Conservation (phyloP, 805 yeast species). For the Metschnikowia koreensis region DNA sequence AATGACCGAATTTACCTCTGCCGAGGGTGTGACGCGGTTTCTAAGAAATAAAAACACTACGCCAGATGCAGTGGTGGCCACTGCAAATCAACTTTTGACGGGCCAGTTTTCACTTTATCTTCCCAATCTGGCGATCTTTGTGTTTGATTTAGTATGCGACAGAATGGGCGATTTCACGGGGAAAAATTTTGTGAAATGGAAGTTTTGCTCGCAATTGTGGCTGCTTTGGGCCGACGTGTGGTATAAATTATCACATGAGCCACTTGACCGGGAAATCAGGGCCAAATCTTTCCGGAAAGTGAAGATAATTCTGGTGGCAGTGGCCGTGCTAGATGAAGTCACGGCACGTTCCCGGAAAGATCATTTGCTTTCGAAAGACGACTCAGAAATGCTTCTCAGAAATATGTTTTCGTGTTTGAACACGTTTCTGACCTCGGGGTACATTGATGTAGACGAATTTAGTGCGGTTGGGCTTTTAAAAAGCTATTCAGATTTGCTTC, state of each 20-base stretch:
- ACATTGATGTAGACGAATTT: slow-evolving; percentile 33
- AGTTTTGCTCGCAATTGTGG: slow-evolving; percentile 49
- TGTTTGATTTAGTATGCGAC: slow-evolving; percentile 59
- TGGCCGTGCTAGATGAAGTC: slow-evolving; percentile 13
- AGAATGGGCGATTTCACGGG: slow-evolving; percentile 52
- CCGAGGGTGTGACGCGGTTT: slow-evolving; percentile 54
- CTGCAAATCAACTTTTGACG: slow-evolving; percentile 32
- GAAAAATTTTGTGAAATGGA: slow-evolving; percentile 41
- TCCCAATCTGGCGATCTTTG: slow-evolving; percentile 54
- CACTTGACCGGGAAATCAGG: slow-evolving; percentile 27
- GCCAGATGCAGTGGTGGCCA: slow-evolving; percentile 40
- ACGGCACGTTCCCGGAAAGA: not conserved
- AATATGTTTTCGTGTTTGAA: slow-evolving; percentile 20
- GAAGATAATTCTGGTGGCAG: slow-evolving; percentile 20
- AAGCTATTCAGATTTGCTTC: slow-evolving; percentile 17
- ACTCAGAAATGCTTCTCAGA: not conserved
- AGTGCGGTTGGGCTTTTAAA: slow-evolving; percentile 26
- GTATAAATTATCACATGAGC: slow-evolving; percentile 26
- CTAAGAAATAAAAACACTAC: slow-evolving; percentile 53
- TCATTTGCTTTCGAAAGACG: not conserved
- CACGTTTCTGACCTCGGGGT: slow-evolving; percentile 24
- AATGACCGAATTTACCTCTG: slow-evolving; percentile 14
- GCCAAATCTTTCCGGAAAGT: slow-evolving; percentile 40
- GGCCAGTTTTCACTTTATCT: slow-evolving; percentile 39
- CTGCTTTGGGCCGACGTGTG: slow-evolving; percentile 43